A percentile compares a stretch with the other conserved stretches of the same genome.
Evolutionary conservation across 805 yeast genomes (phyloP).

Genomic region (Candida coquimbonensis): DNA sequence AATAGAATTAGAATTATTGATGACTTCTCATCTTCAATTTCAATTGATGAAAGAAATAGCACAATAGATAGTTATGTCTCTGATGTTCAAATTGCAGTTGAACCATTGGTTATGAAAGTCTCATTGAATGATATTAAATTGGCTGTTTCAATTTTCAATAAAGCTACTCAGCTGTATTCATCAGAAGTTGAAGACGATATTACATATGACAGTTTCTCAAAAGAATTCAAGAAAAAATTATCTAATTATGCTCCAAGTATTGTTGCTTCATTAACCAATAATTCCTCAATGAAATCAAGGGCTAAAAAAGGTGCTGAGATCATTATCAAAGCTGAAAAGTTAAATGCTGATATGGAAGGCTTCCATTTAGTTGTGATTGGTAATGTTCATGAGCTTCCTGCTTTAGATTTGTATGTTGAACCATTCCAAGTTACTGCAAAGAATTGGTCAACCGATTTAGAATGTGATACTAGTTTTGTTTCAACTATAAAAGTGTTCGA

Average conservation of each 20-base stretch:
- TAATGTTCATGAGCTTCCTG: slow-evolving; percentile 86
- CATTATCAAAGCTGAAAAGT: slow-evolving; percentile 59
- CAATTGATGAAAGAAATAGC: slow-evolving; percentile 67
- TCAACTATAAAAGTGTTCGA: slow-evolving; percentile 73
- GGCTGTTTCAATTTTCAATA: slow-evolving; percentile 66
- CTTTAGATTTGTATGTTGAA: slow-evolving; percentile 65
- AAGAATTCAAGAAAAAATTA: slow-evolving; percentile 53
- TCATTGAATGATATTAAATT: slow-evolving; percentile 82
- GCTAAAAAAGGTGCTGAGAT: slow-evolving; percentile 26
- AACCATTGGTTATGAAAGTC: slow-evolving; percentile 72
- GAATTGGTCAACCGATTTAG: slow-evolving; percentile 84
- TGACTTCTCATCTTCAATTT: slow-evolving; percentile 76
- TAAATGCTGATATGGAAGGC: slow-evolving; percentile 65
- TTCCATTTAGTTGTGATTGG: slow-evolving; percentile 78
- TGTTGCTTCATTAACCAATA: slow-evolving; percentile 41
- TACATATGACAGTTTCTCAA: slow-evolving; percentile 40
- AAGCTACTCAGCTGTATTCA: slow-evolving; percentile 45
- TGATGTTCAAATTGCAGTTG: slow-evolving; percentile 61
- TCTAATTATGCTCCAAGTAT: slow-evolving; percentile 67
- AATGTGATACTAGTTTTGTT: slow-evolving; percentile 58
- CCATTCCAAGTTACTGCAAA: slow-evolving; percentile 62
- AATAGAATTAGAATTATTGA: slow-evolving; percentile 70
- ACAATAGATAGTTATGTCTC: slow-evolving; percentile 52
- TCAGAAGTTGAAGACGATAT: slow-evolving; percentile 11
- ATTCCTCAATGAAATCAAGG: slow-evolving; percentile 17